Evolutionary conservation across 2,329 filamentous ascomycete species (phyloP).

Genomic region (Fusarium sp.): DNA sequence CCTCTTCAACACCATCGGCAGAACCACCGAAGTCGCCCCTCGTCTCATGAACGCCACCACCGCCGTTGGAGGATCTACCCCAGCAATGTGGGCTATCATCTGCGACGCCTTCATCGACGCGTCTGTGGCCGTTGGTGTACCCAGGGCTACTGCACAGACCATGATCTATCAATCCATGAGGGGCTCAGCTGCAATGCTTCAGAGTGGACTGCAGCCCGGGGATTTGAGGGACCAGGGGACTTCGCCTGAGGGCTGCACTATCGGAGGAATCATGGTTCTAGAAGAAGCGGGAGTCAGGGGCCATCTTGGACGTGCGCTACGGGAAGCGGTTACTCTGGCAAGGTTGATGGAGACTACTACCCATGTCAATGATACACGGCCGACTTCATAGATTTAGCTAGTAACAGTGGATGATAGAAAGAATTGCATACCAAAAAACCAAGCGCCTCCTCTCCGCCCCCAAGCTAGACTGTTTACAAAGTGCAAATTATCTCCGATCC

Average conservation of each 20-base stretch:
- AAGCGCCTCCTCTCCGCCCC: accelerated
- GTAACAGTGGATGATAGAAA: neutral
- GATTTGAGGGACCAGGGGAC: constrained; percentile 67
- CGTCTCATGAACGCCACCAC: constrained; percentile 65
- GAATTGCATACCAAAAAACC: neutral
- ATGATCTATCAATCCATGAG: constrained; percentile 70
- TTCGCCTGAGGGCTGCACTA: constrained; percentile 69
- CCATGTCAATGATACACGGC: constrained; percentile 53
- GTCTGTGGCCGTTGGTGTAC: constrained; percentile 67
- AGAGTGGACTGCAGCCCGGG: constrained; percentile 62
- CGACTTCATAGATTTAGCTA: constrained; percentile 19
- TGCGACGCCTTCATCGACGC: constrained; percentile 68
- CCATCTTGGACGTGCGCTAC: constrained; percentile 51
- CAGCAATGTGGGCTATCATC: constrained; percentile 67
- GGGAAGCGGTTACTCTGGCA: constrained; percentile 59
- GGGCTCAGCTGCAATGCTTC: constrained; percentile 64
- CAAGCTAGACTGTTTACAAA: neutral
- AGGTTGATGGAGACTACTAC: constrained; percentile 50
- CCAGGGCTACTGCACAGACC: constrained; percentile 61
- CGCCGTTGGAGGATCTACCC: constrained; percentile 67
- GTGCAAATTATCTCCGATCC: neutral
- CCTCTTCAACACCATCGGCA: constrained; percentile 65
- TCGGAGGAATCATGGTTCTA: constrained; percentile 66
- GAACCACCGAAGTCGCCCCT: constrained; percentile 59
- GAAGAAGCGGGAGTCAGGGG: constrained; percentile 65